These are phyloP conservation scores for Monotropa hypopitys DNA, from an alignment of 179 eudicot genomes.

Conservation along the genomic window DNA sequence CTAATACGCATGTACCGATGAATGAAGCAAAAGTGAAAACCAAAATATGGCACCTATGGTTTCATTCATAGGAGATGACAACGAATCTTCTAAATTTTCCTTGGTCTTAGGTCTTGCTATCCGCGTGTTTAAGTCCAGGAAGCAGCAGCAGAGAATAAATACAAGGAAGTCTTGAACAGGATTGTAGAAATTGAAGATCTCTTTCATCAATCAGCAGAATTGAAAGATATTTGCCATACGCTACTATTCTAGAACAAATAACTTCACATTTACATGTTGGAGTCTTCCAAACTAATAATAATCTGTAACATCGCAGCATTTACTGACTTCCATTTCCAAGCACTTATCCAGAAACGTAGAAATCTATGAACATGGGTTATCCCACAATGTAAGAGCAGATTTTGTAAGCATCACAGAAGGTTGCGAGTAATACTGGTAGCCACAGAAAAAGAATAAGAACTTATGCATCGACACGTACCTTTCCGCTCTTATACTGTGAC, in stretches of 20 bases:
- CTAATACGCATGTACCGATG: neutral
- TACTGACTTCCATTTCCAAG: neutral
- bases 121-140: neutral
- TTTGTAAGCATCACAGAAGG: neutral
- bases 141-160: neutral
- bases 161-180: neutral
- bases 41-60: neutral
- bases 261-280: neutral
- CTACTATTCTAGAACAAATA: neutral
- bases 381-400: neutral
- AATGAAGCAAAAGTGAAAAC: neutral
- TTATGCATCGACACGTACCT: slow-evolving; percentile 32
- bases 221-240: neutral
- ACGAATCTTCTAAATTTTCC: neutral
- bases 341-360: neutral
- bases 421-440: neutral
- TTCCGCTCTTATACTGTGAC: slow-evolving; percentile 79
- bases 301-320: neutral
- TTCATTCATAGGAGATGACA: neutral
- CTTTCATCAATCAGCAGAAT: neutral
- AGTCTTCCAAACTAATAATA: neutral
- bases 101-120: neutral
- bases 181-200: neutral
- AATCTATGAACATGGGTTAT: neutral
- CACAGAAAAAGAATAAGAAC: neutral